Evolutionary conservation across 176 grass and related monocot species (phyloP).

Genomic region (Oryza officinalis): DNA sequence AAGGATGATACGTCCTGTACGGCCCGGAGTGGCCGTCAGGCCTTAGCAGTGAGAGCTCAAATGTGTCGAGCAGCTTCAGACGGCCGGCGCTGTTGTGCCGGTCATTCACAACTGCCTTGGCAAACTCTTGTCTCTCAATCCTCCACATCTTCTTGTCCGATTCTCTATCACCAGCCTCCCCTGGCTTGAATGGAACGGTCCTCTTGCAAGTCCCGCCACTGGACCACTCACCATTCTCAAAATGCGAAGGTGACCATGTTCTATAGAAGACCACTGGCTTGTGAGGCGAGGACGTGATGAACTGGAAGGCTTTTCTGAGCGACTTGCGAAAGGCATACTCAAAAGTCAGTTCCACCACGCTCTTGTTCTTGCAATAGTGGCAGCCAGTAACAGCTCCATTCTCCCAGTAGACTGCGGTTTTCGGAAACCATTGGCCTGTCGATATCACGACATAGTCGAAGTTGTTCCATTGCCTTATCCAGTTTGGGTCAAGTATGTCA

Average conservation of each 20-base stretch:
- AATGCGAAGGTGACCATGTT: constrained; percentile 81
- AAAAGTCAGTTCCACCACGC: constrained; percentile 48
- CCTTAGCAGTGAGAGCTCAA: constrained; percentile 62
- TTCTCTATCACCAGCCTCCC: constrained; percentile 39
- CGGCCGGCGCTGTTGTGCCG: neutral
- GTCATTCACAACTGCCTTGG: constrained; percentile 8
- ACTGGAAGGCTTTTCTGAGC: constrained; percentile 53
- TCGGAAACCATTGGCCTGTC: constrained; percentile 85
- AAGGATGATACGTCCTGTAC: constrained; percentile 72
- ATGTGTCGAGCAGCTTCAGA: constrained; percentile 76
- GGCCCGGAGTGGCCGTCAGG: constrained; percentile 82
- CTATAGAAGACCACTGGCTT: constrained; percentile 70
- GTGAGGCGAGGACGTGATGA: constrained; percentile 56
- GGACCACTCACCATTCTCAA: constrained; percentile 77
- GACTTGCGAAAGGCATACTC: constrained; percentile 51
- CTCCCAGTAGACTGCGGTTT: constrained; percentile 76
- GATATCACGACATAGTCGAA: constrained; percentile 88
- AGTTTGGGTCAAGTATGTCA: constrained; percentile 60
- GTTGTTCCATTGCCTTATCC: constrained; percentile 58
- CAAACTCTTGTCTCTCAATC: constrained; percentile 74
- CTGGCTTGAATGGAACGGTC: constrained; percentile 59
- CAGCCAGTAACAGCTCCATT: constrained; percentile 52
- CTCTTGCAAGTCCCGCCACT: constrained; percentile 73
- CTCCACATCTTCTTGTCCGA: constrained; percentile 61
- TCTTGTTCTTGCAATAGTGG: constrained; percentile 69